Base-by-base conservation (phyloP, 179 eudicot genomes). In the Corrigiola litoralis region DNA sequence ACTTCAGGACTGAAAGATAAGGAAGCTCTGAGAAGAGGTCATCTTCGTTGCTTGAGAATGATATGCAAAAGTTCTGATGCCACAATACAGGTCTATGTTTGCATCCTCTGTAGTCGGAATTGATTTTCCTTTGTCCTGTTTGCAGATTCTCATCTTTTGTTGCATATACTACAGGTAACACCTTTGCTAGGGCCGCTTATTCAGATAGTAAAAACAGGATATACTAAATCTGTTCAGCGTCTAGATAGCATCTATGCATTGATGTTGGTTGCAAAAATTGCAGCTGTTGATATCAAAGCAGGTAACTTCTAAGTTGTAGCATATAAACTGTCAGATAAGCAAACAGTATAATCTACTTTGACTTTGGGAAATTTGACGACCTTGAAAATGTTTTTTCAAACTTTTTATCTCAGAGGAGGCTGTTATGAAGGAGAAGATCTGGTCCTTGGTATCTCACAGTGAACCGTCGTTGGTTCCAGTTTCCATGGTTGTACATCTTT, bases 181-280 rank as follows among this genome's bases (percentile, higher is more conserved):
- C 71, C 97, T 61, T 84, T 95, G 78, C 73, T 86, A 70, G 81
- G 57, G 25, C 81, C 97, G 51, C 97, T 95, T 55, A 53, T 88
- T 60, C 96, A 82, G 72, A 77, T 95, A 58, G 90, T 91, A 27
- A 95, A 85, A 80, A 88, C 95, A 77, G 99, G 97, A 58, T 92
- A 79, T 60, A 81, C 90, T 21, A 95, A 95, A 81, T 84, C 81
- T 18, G 89, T 82, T 36, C 99, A 91, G 76, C 89, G 99, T 57
- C 61, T 95, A 80, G 99, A 95, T 78, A 92, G 96, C 24, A 86
- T 91, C 55, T 95, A 82, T 81, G 87, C 99, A 49, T 82, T 95
- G 65, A 71, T 91, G 4, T 71, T 84, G 59, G 83, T 82, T 74
- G 84, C 89, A 40, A 91, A 83, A 75, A 83, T 95, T 79, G 92